Base-by-base conservation (phyloP, 805 yeast genomes). In the Zygotorulaspora chibaensis region DNA sequence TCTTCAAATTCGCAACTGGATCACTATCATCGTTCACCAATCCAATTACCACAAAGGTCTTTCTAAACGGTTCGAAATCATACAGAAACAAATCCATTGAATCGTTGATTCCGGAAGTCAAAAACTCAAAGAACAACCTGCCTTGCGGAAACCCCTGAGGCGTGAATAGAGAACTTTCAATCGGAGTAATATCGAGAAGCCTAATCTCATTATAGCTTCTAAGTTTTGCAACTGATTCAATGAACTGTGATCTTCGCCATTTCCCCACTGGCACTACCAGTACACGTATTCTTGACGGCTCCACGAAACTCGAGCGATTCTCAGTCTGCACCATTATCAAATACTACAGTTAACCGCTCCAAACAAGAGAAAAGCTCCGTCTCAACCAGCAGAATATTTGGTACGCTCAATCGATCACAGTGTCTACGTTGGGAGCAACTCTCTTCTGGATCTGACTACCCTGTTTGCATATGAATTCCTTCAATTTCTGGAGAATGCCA, bases 141-240 rank as follows among this genome's bases (percentile, higher is more conserved):
- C 98, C 98, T 40, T 75, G 74, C 1, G 97, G 96, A 56, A 79
- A 86, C 0, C 84, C 83, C 58, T 83, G 93, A 1, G 98, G 96
- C 54, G 85, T 86, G 71, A 89, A 89, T 55, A 73, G 56, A 15
- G 70, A 47, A 20, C 82, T 75, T 17, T 69, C 71, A 37, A 78
- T 78, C 4, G 93, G 85, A 1, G 88, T 73, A 9, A 91, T 75
- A 61, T 89, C 96, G 18, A 84, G 75, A 28, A 89, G 69, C 50
- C 95, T 68, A 13, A 88, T 80, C 57, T 86, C 91, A 36, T 72
- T 64, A 6, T 79, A 74, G 12, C 71, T 61, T 33, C 70, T 67
- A 38, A 90, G 59, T 25, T 68, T 57, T 2, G 63, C 64, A 7
- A 73, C 68, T 52, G 76, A 77, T 3, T 64, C 57, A 8, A 51